Conservation (phyloP, 2,329 filamentous ascomycete genomes). For the Trichoderma cornu-damae region DNA sequence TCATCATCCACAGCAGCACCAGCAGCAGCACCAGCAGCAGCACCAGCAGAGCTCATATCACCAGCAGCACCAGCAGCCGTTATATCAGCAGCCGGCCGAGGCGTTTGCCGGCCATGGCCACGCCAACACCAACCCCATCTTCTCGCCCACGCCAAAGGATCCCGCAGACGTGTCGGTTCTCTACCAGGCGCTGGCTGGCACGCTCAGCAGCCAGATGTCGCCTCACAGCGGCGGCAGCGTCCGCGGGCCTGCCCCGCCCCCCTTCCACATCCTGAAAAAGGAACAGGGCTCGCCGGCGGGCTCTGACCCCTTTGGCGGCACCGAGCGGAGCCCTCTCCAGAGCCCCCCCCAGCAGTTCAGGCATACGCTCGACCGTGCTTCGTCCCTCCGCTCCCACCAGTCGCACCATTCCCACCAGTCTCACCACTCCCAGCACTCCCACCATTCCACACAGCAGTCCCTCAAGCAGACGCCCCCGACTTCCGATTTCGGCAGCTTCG, state of each 20-base stretch:
- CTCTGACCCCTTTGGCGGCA: slow-evolving; percentile 34
- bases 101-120: slow-evolving; percentile 26
- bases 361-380: slow-evolving; percentile 35
- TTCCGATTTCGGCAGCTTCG: slow-evolving; percentile 30
- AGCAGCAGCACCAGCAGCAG: slow-evolving; percentile 25
- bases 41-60: slow-evolving; percentile 26
- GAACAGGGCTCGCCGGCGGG: slow-evolving; percentile 37
- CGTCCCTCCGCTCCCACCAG: slow-evolving; percentile 29
- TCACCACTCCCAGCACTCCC: slow-evolving; percentile 23
- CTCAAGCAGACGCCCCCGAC: slow-evolving; percentile 28
- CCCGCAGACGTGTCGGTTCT: slow-evolving; percentile 34
- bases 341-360: slow-evolving; percentile 43
- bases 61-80: slow-evolving; percentile 25
- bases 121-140: slow-evolving; percentile 25
- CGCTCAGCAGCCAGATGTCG: slow-evolving; percentile 35
- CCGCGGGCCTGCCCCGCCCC: slow-evolving; percentile 30
- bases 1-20: slow-evolving; percentile 25
- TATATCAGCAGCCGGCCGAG: slow-evolving; percentile 26
- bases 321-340: slow-evolving; percentile 40
- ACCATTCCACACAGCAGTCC: slow-evolving; percentile 25
- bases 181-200: slow-evolving; percentile 38
- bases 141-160: slow-evolving; percentile 34
- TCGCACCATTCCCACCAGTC: slow-evolving; percentile 28
- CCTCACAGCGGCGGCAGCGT: slow-evolving; percentile 39
- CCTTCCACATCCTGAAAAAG: slow-evolving; percentile 50